Conservation (phyloP, 176 grass and related monocot species). For the Phyllostachys edulis region DNA sequence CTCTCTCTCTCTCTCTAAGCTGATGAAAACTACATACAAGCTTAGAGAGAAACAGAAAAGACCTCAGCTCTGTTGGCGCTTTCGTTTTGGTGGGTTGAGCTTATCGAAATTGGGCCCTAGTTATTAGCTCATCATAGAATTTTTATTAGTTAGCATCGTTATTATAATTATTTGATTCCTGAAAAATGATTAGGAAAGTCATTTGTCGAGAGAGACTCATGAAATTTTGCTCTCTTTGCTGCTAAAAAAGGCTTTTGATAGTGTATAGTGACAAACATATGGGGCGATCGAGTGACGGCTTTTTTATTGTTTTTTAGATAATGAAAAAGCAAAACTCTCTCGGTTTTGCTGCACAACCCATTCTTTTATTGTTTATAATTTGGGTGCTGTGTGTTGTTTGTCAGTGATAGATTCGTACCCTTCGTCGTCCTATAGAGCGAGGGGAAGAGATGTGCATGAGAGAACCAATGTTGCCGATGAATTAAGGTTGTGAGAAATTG, state of each 20-base stretch:
- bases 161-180: not conserved
- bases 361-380: not conserved
- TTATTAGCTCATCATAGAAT: not conserved
- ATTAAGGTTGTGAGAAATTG: not conserved
- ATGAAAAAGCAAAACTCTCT: no score
- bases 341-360: no score
- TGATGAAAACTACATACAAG: not conserved
- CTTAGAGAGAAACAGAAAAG: not conserved
- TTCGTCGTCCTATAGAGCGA: not conserved
- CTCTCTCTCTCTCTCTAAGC: not conserved
- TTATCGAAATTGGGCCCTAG: not conserved
- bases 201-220: not conserved
- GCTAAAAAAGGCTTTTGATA: not conserved
- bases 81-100: not conserved
- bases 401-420: not conserved
- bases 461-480: not conserved
- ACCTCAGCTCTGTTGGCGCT: not conserved
- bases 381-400: not conserved
- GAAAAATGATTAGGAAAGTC: not conserved
- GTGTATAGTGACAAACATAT: not conserved
- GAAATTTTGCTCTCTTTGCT: not conserved
- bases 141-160: not conserved
- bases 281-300: not conserved
- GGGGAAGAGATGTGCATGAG: not conserved
- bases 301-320: not conserved